Conservation (phyloP, 164 flowering plant genomes). For the Berberis thunbergii region DNA sequence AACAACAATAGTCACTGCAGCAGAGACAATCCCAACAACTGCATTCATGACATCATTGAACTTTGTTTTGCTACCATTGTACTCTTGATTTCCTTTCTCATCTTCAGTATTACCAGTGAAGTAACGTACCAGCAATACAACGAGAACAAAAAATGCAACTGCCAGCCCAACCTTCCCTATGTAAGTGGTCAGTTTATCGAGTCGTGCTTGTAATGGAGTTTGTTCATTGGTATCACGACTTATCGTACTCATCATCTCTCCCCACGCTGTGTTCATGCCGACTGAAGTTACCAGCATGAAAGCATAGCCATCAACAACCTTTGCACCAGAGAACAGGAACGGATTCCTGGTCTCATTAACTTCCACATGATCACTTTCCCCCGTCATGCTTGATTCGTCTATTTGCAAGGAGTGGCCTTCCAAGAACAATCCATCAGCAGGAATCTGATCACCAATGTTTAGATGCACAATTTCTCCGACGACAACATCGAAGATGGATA, state of each 20-base stretch:
- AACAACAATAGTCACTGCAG: conserved; percentile 33
- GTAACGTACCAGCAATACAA: conserved; percentile 24
- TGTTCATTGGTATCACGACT: conserved; percentile 27
- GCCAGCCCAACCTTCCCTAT: conserved; percentile 48
- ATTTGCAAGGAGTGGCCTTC: conserved; percentile 35
- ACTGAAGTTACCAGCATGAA: conserved; percentile 43
- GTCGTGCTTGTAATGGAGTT: conserved; percentile 55
- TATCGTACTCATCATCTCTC: conserved; percentile 54
- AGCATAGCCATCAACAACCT: conserved; percentile 39
- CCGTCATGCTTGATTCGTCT: conserved; percentile 47
- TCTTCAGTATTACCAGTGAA: conserved; percentile 31
- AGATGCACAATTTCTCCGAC: conserved; percentile 42
- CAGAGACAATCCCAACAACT: conserved; percentile 20
- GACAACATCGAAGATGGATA: conserved; percentile 34
- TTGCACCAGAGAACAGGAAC: conserved; percentile 30
- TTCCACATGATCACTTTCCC: conserved; percentile 31
- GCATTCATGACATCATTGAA: conserved; percentile 23
- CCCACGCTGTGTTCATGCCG: conserved; percentile 35
- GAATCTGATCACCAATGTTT: conserved; percentile 47
- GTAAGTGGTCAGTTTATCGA: conserved; percentile 43
- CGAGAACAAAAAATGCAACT: conserved; percentile 39
- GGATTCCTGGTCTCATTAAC: conserved; percentile 16
- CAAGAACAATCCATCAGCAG: conserved; percentile 46
- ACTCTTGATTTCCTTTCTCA: conserved; percentile 37
- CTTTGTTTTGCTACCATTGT: conserved; percentile 27